Conservation (phyloP, 2,329 filamentous ascomycete genomes). For the Fusarium ambrosium region DNA sequence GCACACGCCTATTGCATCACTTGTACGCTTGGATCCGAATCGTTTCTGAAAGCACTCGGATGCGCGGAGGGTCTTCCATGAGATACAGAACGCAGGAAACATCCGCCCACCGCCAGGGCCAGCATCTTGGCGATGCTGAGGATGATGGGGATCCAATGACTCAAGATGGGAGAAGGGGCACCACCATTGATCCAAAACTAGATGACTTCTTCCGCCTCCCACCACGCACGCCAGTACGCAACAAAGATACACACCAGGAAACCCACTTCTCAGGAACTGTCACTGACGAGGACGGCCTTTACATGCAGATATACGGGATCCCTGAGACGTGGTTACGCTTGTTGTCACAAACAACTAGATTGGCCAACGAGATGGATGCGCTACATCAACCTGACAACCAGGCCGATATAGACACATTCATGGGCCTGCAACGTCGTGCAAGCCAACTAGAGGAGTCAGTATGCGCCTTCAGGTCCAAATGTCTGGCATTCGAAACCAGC, state of each 20-base stretch:
- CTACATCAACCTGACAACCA: background rate
- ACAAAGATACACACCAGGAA: background rate
- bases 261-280: background rate
- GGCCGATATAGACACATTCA: background rate
- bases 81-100: background rate
- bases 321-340: background rate
- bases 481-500: background rate
- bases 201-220: background rate
- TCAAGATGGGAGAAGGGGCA: background rate
- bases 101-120: background rate
- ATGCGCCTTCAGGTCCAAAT: background rate
- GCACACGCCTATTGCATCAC: background rate
- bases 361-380: background rate
- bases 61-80: background rate
- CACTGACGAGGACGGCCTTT: background rate
- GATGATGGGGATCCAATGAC: background rate
- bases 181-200: background rate
- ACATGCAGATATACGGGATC: background rate
- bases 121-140: background rate
- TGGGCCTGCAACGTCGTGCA: background rate
- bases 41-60: background rate
- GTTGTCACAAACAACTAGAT: background rate
- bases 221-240: background rate
- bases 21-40: background rate
- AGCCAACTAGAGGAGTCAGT: background rate